phyloP scores from a whole-genome alignment of 140 eudicot genomes.

The Bidens hawaiensis region DNA sequence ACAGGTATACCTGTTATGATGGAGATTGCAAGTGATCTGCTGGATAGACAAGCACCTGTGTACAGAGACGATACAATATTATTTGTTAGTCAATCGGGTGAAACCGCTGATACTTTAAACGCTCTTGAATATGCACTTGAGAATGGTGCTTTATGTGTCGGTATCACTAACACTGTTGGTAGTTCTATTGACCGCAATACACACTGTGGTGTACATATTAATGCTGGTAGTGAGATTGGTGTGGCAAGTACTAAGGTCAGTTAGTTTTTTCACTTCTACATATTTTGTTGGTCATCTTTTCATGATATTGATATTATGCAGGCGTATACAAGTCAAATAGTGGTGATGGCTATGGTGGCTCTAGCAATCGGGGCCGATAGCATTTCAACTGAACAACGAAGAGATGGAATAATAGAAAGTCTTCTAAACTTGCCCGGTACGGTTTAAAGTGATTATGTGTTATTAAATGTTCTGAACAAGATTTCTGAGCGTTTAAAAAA shows the following conservation, averaged over 20 bases:
- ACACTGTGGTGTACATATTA: conserved; percentile 94
- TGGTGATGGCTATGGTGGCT: conserved; percentile 98
- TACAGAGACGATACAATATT: conserved; percentile 90
- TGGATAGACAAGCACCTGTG: conserved; percentile 94
- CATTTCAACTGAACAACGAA: conserved; percentile 70
- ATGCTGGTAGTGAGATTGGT: conserved; percentile 99
- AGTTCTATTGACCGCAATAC: conserved; percentile 96
- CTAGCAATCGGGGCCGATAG: conserved; percentile 91
- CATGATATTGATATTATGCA: conserved; percentile 19
- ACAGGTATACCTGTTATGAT: conserved; percentile 89
- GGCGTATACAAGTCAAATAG: conserved; percentile 99
- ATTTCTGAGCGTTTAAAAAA: not conserved
- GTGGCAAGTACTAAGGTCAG: conserved; percentile 99
- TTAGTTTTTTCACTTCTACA: not conserved
- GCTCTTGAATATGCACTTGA: conserved; percentile 88
- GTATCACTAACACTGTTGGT: conserved; percentile 96
- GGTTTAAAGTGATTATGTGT: not conserved
- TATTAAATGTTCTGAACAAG: not conserved
- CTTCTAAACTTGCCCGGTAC: conserved; percentile 78
- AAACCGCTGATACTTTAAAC: conserved; percentile 91
- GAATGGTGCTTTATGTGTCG: conserved; percentile 98
- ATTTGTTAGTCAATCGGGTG: conserved; percentile 98
- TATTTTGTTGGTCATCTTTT: not conserved
- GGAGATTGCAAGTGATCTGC: conserved; percentile 97
- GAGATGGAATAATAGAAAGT: conserved; percentile 83